Evolutionary conservation across 768 basidiomycete species (phyloP).

Genomic region (Suillus spraguei): DNA sequence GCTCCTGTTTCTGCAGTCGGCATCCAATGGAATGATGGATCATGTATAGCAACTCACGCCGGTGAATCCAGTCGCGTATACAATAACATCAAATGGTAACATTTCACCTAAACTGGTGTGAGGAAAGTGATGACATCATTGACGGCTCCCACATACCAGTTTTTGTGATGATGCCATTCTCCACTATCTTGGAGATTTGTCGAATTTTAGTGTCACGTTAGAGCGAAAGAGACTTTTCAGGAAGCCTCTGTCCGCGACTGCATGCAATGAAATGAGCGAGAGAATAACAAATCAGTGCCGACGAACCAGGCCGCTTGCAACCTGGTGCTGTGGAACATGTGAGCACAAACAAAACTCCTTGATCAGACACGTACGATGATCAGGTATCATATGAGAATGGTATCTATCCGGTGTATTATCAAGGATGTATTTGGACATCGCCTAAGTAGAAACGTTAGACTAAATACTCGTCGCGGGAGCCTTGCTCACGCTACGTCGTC

Average conservation of each 20-base stretch:
- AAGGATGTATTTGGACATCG: conserved; percentile 47
- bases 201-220: conserved; percentile 28
- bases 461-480: not conserved
- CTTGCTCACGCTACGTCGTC: conserved; percentile 15
- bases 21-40: not conserved
- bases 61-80: conserved; percentile 36
- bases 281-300: not conserved
- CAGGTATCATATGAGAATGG: conserved; percentile 50
- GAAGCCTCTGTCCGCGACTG: conserved; percentile 31
- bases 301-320: conserved; percentile 51
- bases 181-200: conserved; percentile 21
- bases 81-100: conserved; percentile 35
- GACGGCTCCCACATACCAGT: conserved; percentile 19
- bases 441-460: conserved; percentile 29
- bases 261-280: not conserved
- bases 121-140: not conserved
- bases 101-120: conserved; percentile 22
- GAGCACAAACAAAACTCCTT: not conserved
- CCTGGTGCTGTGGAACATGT: conserved; percentile 46
- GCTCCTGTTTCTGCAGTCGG: conserved; percentile 16
- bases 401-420: conserved; percentile 51
- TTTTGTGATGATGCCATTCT: conserved; percentile 26
- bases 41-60: conserved; percentile 20
- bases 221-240: conserved; percentile 23
- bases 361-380: conserved; percentile 43